A percentile compares a stretch with the other conserved stretches of the same genome.
phyloP scores from a whole-genome alignment of 805 yeast genomes.

The Wickerhamiella galacta region DNA sequence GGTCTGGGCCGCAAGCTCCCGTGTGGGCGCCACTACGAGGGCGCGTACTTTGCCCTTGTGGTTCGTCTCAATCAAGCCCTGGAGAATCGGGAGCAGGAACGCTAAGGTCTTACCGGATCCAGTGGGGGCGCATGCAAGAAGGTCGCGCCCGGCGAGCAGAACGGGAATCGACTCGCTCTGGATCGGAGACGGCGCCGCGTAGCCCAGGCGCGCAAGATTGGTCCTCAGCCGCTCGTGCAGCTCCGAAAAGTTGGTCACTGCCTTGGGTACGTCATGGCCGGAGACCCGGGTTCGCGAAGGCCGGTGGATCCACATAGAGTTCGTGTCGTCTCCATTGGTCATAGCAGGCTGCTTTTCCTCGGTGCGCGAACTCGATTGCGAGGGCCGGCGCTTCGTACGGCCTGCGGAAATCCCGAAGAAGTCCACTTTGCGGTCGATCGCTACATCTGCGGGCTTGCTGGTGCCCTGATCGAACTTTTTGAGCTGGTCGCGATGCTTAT shows the following conservation, averaged over 20 bases:
- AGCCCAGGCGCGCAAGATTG: conserved; percentile 53
- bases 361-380: too few species aligned
- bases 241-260: conserved; percentile 76
- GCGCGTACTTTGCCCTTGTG: conserved; percentile 39
- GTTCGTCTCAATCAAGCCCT: conserved; percentile 15
- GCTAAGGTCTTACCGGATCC: conserved; percentile 97
- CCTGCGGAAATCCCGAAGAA: conserved; percentile 70
- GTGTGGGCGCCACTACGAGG: conserved; percentile 79
- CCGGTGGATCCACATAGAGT: conserved; percentile 17
- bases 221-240: conserved; percentile 40
- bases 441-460: conserved; percentile 15
- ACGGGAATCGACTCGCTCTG: conserved; percentile 83
- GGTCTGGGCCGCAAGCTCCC: conserved; percentile 82
- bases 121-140: conserved; percentile 92
- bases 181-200: conserved; percentile 79
- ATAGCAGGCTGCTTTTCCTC: too few species aligned
- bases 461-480: conserved; percentile 14
- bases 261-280: conserved; percentile 79
- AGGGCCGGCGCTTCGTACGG: too few species aligned
- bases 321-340: conserved; percentile 42
- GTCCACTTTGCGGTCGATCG: conserved; percentile 60
- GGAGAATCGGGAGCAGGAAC: conserved; percentile 68
- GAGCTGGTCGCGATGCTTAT: conserved; percentile 25
- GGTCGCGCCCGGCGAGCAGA: conserved; percentile 49
- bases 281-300: conserved; percentile 38